Evolutionary conservation across 345 rosid species (phyloP).

Genomic region (Firmiana major): DNA sequence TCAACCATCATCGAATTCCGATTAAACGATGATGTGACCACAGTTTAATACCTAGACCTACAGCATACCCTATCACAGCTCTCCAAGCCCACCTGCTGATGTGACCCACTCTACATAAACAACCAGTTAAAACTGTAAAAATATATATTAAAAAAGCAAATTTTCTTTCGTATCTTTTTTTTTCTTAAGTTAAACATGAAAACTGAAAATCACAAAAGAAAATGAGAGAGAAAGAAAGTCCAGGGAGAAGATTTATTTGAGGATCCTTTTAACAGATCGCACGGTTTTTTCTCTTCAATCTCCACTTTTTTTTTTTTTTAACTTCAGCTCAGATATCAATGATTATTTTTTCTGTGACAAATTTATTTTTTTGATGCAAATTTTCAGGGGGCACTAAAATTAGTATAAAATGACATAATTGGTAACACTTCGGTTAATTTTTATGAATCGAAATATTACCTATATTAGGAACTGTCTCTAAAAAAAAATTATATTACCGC

Average conservation of each 20-base stretch:
- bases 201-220: constrained; percentile 20
- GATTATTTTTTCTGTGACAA: constrained; percentile 18
- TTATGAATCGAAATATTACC: constrained; percentile 25
- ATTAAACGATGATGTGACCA: constrained; percentile 47
- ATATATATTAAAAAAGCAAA: constrained; percentile 1
- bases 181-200: constrained; percentile 5
- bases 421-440: constrained; percentile 13
- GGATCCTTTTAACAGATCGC: constrained; percentile 3
- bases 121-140: constrained; percentile 66
- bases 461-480: constrained; percentile 14
- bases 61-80: constrained; percentile 40
- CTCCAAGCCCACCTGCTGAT: constrained; percentile 71
- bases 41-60: constrained; percentile 49
- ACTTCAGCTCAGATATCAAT: constrained; percentile 38
- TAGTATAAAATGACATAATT: constrained; percentile 23
- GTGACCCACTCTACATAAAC: constrained; percentile 94
- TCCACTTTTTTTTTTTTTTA: background rate
- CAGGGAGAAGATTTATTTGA: background rate
- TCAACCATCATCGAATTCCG: constrained; percentile 14
- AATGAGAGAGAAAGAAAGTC: constrained; percentile 9
- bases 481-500: constrained; percentile 17
- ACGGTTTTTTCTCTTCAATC: constrained; percentile 19
- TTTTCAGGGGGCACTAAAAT: constrained; percentile 7
- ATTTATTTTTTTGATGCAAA: background rate
- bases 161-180: background rate